Base-by-base conservation (phyloP, 441 rosid genomes). In the Euphorbia celastroides region DNA sequence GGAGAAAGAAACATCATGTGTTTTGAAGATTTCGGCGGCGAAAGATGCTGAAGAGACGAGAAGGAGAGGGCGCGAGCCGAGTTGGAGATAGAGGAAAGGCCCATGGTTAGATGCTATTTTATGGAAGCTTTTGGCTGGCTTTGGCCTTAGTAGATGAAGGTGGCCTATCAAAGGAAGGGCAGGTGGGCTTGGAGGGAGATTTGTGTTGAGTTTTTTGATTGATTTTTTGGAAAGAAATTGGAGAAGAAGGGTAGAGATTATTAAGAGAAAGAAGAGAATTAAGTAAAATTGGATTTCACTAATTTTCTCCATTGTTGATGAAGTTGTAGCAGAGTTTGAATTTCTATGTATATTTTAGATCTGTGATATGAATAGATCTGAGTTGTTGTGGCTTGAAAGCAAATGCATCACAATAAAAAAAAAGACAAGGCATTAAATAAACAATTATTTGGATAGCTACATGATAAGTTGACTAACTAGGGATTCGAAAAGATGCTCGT, bases 101-200 rank as follows among this genome's bases (percentile, higher is more conserved):
- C 77, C 77, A 52, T 73, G 52, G 19, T 25, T n/a, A 61, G 78
- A 11, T 11, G 73, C 50, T 9, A 71, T 23, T 7, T 38, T 23
- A 9, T 73, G 73, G 44, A 70, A 60, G 50, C 63, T 31, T 44
- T 61, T 52, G 69, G 38, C 62, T 17, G 46, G 32, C 7, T 20
- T 8, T 46, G 36, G 13, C 22, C 32, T 20, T 5, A 75, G 64
- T 52, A 57, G 70, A 59, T 75, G 81, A 60, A 78, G 70, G 70
- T 75, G 77, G 44, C 79, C 81, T 48, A 66, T 73, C 54, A 72
- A 14, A 3, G 80, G 80, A 12, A 69, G 64, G 0, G 65, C 22
- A 0, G 70, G 66, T 13, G 77, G 80, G 57, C 74, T 65, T 5
- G 75, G 78, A 10, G 72, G 78, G 19, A 61, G 62, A 8, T 28